Evolutionary conservation across 352 stramenopile species (phyloP), one percentile per base, ranked within the genome.

Genomic region (Aphanomyces euteiches): DNA sequence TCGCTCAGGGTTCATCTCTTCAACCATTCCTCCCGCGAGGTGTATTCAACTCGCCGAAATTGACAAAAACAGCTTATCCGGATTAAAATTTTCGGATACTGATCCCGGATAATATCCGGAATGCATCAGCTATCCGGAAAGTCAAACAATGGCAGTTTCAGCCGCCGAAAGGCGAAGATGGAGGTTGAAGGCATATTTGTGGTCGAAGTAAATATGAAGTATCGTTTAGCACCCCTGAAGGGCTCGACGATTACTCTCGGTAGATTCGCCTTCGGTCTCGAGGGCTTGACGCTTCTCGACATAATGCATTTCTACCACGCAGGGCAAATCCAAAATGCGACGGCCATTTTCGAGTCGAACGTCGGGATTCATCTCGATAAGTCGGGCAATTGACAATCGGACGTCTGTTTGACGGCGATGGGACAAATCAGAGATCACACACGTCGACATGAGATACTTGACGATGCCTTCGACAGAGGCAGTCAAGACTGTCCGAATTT

Each of bases 321-420:
- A 70, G 37, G 64, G 64, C 10, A 70, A 36, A 17, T 70, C 64
- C 5, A 70, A 12, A 12, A 60, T 39, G 5, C 60, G n/a, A 5
- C 38, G 45, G 5, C 47, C 64, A 34, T 50, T n/a, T 34, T 67
- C 47, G 38, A 58, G 28, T 8, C 56, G 19, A 39, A 70, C 54
- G 12, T 70, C 40, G 17, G 64, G 40, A 41, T 54, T 61, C 45
- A 38, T 59, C 54, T 70, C 64, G 21, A 70, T 70, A 1, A 70
- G 21, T 7, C 64, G 64, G 13, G 64, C 43, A 28, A 70, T 70
- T 0, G 64, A 70, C 19, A 70, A 45, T 7, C 64, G 64, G 2
- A 70, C 50, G 38, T 70, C 64, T 19, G 64, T 70, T 70, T 70
- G 64, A 15, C 40, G 36, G 54, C 64, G 64, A 36, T 70, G 64